phyloP scores from a whole-genome alignment of 345 rosid species.

The Odontarrhena argentea region DNA sequence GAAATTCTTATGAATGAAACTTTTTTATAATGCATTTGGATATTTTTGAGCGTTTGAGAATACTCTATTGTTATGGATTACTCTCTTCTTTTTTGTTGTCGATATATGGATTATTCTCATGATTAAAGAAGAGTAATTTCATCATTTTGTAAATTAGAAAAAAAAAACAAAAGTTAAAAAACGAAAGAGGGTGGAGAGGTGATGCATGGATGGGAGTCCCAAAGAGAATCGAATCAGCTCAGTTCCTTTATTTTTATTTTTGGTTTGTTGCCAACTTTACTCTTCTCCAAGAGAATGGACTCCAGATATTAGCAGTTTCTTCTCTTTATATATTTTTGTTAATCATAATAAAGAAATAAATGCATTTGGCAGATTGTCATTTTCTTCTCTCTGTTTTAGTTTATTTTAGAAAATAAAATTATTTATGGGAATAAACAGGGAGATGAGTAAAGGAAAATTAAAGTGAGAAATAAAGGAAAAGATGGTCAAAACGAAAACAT shows the following conservation, averaged over 20 bases:
- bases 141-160: slow-evolving; percentile 3
- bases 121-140: not conserved
- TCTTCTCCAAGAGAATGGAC: slow-evolving; percentile 51
- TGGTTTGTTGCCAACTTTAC: slow-evolving; percentile 34
- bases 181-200: slow-evolving; percentile 33
- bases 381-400: slow-evolving; percentile 5
- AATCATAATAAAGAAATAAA: slow-evolving; percentile 13
- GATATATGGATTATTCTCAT: not conserved
- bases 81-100: too few species aligned
- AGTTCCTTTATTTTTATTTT: slow-evolving; percentile 31
- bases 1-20: slow-evolving; percentile 8
- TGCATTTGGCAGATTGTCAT: slow-evolving; percentile 8
- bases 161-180: slow-evolving; percentile 4
- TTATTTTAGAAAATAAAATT: not conserved
- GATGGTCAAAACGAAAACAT: slow-evolving; percentile 52
- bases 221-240: slow-evolving; percentile 47
- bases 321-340: slow-evolving; percentile 6
- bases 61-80: too few species aligned
- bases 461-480: slow-evolving; percentile 45
- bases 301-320: slow-evolving; percentile 41
- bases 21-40: not conserved
- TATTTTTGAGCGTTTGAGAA: not conserved
- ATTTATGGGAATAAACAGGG: slow-evolving; percentile 21
- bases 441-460: slow-evolving; percentile 38
- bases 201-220: slow-evolving; percentile 52